Conservation (phyloP, 179 eudicot genomes). For the Beta macrorhiza region DNA sequence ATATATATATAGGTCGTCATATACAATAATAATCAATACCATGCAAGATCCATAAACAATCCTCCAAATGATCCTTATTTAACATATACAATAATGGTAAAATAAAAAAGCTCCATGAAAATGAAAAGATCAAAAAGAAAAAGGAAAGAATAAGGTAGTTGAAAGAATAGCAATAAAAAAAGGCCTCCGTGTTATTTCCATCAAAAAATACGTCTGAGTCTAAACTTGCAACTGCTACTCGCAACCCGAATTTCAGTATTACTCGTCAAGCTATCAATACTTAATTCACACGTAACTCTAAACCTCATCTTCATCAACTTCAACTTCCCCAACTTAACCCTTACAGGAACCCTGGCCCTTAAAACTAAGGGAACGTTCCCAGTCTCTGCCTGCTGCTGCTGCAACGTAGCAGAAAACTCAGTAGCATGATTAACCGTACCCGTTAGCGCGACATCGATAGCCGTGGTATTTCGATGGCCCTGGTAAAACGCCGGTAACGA, state of each 20-base stretch:
- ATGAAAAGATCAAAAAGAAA: background rate
- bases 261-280: conserved; percentile 49
- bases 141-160: no score
- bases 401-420: conserved; percentile 34
- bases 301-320: conserved; percentile 71
- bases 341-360: conserved; percentile 62
- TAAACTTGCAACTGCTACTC: conserved; percentile 60
- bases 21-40: no score
- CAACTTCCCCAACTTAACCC: conserved; percentile 63
- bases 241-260: conserved; percentile 47
- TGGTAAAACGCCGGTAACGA: conserved; percentile 73
- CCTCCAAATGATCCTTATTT: conserved; percentile 8
- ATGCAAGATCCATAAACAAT: background rate
- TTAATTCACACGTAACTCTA: conserved; percentile 59
- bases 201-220: conserved; percentile 33
- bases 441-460: conserved; percentile 37
- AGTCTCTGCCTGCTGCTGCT: conserved; percentile 38
- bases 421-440: conserved; percentile 50
- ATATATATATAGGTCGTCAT: no score
- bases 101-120: background rate
- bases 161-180: background rate
- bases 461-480: conserved; percentile 77
- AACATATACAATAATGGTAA: background rate
- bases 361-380: conserved; percentile 61
- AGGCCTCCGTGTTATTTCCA: no score